phyloP scores from a whole-genome alignment of 2,329 filamentous ascomycete genomes.

The Phoma sp. region DNA sequence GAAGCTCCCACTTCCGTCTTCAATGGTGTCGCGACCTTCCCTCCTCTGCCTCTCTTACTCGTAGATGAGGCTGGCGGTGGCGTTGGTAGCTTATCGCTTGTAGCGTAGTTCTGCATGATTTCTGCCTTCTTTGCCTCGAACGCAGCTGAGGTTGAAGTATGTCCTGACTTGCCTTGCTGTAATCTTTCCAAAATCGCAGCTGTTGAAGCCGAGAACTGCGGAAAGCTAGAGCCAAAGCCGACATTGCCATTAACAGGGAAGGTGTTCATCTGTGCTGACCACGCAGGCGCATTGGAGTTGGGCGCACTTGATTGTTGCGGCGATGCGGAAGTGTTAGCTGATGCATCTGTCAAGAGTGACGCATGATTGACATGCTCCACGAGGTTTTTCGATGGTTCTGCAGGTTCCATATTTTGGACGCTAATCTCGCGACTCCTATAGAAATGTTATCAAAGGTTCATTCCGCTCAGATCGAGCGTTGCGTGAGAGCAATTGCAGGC shows the following conservation, averaged over 20 bases:
- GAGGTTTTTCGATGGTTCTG: conserved; percentile 14
- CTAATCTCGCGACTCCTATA: conserved; percentile 22
- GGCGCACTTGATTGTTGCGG: conserved; percentile 31
- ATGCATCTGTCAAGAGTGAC: conserved; percentile 21
- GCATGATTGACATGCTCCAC: conserved; percentile 26
- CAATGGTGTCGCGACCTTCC: conserved; percentile 41
- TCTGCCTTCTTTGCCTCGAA: conserved; percentile 56
- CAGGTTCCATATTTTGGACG: conserved; percentile 26
- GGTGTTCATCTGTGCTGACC: conserved; percentile 36
- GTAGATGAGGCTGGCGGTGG: conserved; percentile 41
- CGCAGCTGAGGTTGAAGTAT: conserved; percentile 46
- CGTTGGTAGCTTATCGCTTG: conserved; percentile 51
- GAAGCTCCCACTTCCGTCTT: conserved; percentile 40
- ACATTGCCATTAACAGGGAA: conserved; percentile 19
- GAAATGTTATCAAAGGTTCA: conserved; percentile 12
- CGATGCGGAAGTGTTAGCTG: conserved; percentile 27
- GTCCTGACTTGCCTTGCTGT: conserved; percentile 41
- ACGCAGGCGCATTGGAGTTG: conserved; percentile 29
- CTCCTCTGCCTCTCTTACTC: conserved; percentile 42
- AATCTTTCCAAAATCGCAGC: conserved; percentile 50
- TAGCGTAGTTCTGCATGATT: conserved; percentile 54
- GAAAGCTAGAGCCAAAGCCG: conserved; percentile 26
- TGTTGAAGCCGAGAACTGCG: conserved; percentile 48
- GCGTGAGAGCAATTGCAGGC: conserved; percentile 9
- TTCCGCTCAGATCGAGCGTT: conserved; percentile 6